Conservation (phyloP, 2,329 filamentous ascomycete genomes). For the Phialemonium atrogriseum region DNA sequence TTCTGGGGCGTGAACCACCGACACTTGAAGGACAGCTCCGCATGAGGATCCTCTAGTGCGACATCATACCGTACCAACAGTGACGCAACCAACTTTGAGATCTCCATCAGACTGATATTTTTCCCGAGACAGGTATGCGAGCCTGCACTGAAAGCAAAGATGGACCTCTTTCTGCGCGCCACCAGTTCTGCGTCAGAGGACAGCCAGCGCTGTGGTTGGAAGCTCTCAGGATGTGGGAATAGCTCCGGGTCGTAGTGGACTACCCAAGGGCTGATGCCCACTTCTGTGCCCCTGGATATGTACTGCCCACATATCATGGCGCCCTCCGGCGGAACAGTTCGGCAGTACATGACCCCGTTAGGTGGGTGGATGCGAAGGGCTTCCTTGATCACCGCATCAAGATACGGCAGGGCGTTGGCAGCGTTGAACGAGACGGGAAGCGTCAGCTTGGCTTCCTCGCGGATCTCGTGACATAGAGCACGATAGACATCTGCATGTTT, state of each 20-base stretch:
- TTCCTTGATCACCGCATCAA: neutral
- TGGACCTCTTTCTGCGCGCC: neutral
- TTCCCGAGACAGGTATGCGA: neutral
- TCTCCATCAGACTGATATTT: neutral
- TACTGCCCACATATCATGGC: neutral
- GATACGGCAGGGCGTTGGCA: neutral
- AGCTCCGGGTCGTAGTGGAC: neutral
- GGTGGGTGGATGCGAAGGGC: neutral
- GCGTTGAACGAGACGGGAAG: neutral
- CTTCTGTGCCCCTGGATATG: neutral
- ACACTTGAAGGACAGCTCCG: neutral
- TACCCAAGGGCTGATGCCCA: neutral
- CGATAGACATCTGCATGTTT: neutral
- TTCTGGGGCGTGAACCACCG: neutral
- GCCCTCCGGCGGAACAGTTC: neutral
- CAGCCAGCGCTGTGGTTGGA: neutral
- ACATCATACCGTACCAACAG: neutral
- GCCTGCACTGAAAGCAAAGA: neutral
- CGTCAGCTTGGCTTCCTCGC: neutral
- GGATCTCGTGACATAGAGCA: neutral
- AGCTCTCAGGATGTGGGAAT: neutral
- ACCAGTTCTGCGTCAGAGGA: neutral
- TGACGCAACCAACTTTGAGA: neutral
- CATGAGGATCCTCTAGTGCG: neutral
- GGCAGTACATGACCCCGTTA: neutral